Evolutionary conservation across 176 grass and related monocot genomes (phyloP).

Genomic region (Triticum timopheevii): DNA sequence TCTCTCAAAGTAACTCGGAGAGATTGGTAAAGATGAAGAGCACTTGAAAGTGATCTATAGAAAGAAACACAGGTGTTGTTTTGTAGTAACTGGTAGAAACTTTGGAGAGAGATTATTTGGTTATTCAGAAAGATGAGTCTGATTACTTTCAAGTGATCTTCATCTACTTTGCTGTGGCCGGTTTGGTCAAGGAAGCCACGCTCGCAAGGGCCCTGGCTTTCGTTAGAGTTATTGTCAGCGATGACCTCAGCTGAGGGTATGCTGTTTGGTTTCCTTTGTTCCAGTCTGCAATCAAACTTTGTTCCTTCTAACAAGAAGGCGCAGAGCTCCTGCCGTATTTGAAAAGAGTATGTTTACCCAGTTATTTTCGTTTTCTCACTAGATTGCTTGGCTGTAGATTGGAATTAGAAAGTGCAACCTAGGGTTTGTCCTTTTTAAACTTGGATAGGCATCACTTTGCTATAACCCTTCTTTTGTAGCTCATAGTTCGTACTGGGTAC

Average conservation of each 20-base stretch:
- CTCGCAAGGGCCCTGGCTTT: not conserved
- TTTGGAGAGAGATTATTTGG: not conserved
- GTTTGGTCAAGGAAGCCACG: not conserved
- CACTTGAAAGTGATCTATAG: not conserved
- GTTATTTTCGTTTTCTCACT: not conserved
- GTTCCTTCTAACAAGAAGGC: not conserved
- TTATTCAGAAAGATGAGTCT: not conserved
- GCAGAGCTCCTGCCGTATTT: no score
- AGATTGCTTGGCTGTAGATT: not conserved
- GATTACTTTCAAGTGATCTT: not conserved
- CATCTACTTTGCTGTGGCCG: not conserved
- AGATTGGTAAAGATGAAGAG: slow-evolving; percentile 21
- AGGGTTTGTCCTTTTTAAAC: not conserved
- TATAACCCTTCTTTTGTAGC: not conserved
- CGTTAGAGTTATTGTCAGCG: not conserved
- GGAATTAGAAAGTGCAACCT: not conserved
- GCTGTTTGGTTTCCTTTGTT: not conserved
- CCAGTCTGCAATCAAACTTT: not conserved
- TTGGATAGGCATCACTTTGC: not conserved
- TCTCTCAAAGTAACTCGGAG: slow-evolving; percentile 32
- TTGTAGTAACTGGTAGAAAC: slow-evolving; percentile 15
- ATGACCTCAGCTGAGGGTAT: not conserved
- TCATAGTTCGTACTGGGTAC: not conserved
- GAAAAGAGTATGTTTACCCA: not conserved
- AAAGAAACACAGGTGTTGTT: not conserved